These are phyloP conservation scores for Conoideocrella luteorostrata DNA, from an alignment of 2,329 filamentous ascomycete genomes.

Conservation along the genomic window DNA sequence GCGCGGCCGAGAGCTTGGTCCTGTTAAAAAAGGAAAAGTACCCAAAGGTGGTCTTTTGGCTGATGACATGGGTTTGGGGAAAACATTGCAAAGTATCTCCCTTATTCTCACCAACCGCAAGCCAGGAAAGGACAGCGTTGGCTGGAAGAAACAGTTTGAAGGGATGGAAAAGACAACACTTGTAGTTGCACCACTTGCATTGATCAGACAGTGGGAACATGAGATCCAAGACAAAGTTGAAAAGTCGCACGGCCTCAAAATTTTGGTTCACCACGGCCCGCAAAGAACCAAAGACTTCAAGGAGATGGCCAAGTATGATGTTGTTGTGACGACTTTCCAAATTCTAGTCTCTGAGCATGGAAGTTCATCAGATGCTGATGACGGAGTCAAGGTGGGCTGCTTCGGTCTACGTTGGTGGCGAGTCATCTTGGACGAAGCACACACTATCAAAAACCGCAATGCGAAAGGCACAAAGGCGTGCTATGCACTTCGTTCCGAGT, in stretches of 20 bases:
- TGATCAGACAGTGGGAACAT: conserved; percentile 95
- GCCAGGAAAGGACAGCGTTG: conserved; percentile 48
- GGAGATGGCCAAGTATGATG: conserved; percentile 78
- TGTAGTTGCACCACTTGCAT: conserved; percentile 84
- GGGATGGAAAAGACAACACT: conserved; percentile 72
- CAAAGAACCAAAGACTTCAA: conserved; percentile 72
- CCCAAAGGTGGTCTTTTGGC: conserved; percentile 93
- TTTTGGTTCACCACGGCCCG: conserved; percentile 87
- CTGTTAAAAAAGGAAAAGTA: conserved; percentile 70
- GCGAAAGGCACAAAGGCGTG: conserved; percentile 92
- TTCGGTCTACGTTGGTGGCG: conserved; percentile 95
- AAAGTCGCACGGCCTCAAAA: conserved; percentile 62
- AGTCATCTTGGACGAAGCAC: conserved; percentile 90
- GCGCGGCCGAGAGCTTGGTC: conserved; percentile 82
- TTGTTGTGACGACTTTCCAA: conserved; percentile 96
- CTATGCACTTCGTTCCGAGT: conserved; percentile 76
- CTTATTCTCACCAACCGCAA: conserved; percentile 79
- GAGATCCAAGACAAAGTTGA: conserved; percentile 82
- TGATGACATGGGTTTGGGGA: conserved; percentile 95
- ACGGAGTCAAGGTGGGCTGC: conserved; percentile 67
- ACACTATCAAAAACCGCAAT: conserved; percentile 97
- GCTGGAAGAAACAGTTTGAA: conserved; percentile 62
- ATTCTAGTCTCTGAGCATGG: conserved; percentile 88
- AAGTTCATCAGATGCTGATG: conserved; percentile 54
- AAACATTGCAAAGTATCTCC: conserved; percentile 90